Evolutionary conservation across 148 eudicot genomes (phyloP), one percentile per base, ranked within the genome.

Genomic region (Euryodendron excelsum): DNA sequence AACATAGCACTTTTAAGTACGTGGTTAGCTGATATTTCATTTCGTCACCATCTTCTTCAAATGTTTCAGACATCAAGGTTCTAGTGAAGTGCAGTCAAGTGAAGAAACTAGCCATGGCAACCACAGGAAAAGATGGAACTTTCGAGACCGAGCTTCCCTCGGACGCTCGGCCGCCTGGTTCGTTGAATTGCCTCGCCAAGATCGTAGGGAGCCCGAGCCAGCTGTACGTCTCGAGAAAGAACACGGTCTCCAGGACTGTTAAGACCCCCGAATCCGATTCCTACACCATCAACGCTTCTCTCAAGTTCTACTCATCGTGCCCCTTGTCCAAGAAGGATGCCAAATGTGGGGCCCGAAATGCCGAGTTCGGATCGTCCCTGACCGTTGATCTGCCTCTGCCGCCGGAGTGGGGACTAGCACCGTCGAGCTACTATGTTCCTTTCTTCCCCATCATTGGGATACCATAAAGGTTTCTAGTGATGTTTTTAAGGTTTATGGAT

Each of bases 391-490:
- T 91, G 27, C 96, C 96, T 14, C 3, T 89, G 44, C 96, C 98
- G 5, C 86, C 90, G 18, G 96, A 90, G 73, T 91, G 85, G 85
- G 98, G 98, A 33, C 59, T 94, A 0, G 90, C 98, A 34, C 98
- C 98, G 17, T 56, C 88, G 72, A 90, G 91, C 88, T 82, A 78
- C 74, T 94, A 89, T 76, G 6, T 79, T 56, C 92, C 96, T 20
- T 83, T 87, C 77, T 0, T 91, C 28, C 98, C 96, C 61, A 94
- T 94, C 69, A 91, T 91, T 5, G 98, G 98, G 12, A 90, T 94
- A 48, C 98, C 98, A 12, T 94, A 76, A 85, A 31, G 4, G n/a
- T 17, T 17, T 18, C 15, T 67, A 23, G 50, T 68, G 41, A 69
- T 39, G 53, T n/a, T 69, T 44, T 47, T 66, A 37, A 66, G 28